Evolutionary conservation across 2,329 filamentous ascomycete genomes (phyloP), one percentile per base, ranked within the genome.

Genomic region (Neoarthrinium moseri): DNA sequence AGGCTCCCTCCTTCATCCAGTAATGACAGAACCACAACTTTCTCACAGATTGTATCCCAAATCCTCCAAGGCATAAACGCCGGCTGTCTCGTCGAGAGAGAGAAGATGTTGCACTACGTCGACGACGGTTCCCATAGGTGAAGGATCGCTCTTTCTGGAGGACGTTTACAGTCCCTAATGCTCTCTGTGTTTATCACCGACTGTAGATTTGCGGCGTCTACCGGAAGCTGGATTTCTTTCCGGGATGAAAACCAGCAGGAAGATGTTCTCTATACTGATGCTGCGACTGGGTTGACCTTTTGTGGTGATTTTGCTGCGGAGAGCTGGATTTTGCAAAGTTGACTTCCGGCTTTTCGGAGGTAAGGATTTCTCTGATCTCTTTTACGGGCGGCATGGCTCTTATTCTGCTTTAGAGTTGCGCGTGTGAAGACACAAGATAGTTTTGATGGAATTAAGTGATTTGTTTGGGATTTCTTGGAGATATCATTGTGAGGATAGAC

Each of bases 341-440:
- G 41, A 24, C 17, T 8, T 39, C 27, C 15, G 46, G 41, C 17
- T 45, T 48, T 22, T 48, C 46, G 5, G 41, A 45, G 5, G 35
- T 45, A 13, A 45, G 37, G n/a, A 48, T 48, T n/a, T 48, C 42
- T 20, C 29, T 18, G 35, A 45, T 20, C 37, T 48, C 42, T 18
- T 45, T 36, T 22, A 34, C 17, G 17, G 46, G 42, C 2, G 46
- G 41, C 46, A 48, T 48, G n/a, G n/a, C n/a, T n/a, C n/a, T n/a
- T n/a, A n/a, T n/a, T n/a, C n/a, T n/a, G n/a, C n/a, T 13, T 15
- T 32, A 20, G 34, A 10, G 10, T 11, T 29, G 6, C n/a, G n/a
- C n/a, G n/a, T n/a, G n/a, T n/a, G 36, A 13, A 4, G 32, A 22
- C 8, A 23, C 15, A 10, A 11, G 12, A 4, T 36, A 23, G n/a